Base-by-base conservation (phyloP, 306 rosid species). In the Fragaria nilgerrensis region DNA sequence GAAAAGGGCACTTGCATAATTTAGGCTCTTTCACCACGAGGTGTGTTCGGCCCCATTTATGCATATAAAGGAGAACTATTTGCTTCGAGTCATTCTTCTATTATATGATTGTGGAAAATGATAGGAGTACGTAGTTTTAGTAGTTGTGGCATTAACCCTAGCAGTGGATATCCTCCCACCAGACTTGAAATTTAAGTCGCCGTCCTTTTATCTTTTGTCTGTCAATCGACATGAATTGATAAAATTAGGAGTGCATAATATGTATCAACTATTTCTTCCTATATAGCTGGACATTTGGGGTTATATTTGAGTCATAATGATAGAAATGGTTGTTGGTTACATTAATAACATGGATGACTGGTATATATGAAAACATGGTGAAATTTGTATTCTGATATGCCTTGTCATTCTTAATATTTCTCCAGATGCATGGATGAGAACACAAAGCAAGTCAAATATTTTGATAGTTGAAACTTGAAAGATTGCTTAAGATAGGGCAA, bases 81-180 rank as follows among this genome's bases (percentile, higher is more conserved):
- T 65, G 70, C 47, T 7, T 17, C 47, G 2, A 8, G 7, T 63
- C 68, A 63, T 63, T 63, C 68, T 34, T 63, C 7, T 50, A 59
- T 74, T 43, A 58, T 74, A 43, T 74, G 69, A 68, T 2, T 25
- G 29, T 16, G 69, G 77, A 23, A 74, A 74, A 9, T 59, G 56
- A 25, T 56, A 29, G 17, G 69, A 58, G 8, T 56, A 32, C 34
- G 34, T 32, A n/a, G 20, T 52, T 52, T 7, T 55, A 2, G 58
- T 58, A 16, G 56, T 43, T 43, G 69, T 41, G 43, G 56, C 44
- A 22, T 39, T 73, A 74, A 58, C 44, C 10, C 49, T 11, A 5
- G 56, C 41, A 16, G 27, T 19, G 19, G 55, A 73, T 23, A 15
- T 23, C 37, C 2, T 10, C 75, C 23, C 6, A 0, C 34, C 9